These are phyloP conservation scores for Pleurozium schreberi DNA, from an alignment of 225 moss, liverwort and hornwort species.

Conservation along the genomic window DNA sequence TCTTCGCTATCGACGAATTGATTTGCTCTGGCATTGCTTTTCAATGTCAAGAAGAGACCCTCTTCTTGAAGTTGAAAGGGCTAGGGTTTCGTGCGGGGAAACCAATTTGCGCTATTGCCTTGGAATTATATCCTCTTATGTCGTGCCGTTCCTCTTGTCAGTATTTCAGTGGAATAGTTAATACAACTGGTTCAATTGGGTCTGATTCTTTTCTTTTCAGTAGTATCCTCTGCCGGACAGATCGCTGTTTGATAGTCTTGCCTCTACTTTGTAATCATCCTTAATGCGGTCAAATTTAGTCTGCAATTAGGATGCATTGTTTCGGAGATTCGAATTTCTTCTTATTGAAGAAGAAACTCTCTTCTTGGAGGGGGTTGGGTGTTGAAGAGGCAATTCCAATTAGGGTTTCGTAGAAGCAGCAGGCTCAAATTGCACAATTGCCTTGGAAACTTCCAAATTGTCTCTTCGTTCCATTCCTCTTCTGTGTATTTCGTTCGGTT, in stretches of 20 bases:
- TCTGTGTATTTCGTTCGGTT: not conserved
- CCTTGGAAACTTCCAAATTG: not conserved
- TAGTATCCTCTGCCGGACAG: not conserved
- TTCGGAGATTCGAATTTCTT: not conserved
- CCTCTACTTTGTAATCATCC: not conserved
- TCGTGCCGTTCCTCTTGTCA: not conserved
- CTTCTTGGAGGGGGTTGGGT: not conserved
- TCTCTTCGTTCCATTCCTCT: not conserved
- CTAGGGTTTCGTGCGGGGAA: not conserved
- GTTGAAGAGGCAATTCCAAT: not conserved
- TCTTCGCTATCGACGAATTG: not conserved
- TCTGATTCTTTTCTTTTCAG: not conserved
- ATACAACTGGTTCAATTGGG: not conserved
- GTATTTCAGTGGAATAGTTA: not conserved
- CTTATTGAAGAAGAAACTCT: not conserved
- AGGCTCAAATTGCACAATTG: not conserved
- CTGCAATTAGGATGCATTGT: not conserved
- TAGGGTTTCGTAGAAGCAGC: conserved; percentile 2
- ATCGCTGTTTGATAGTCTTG: not conserved
- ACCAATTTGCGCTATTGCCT: not conserved
- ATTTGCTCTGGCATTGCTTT: not conserved
- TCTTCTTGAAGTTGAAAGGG: not conserved
- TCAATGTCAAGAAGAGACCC: not conserved
- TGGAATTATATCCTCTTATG: not conserved
- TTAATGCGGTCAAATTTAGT: not conserved